phyloP scores from a whole-genome alignment of 1,284 basidiomycete genomes.

The Tilletia indica region DNA sequence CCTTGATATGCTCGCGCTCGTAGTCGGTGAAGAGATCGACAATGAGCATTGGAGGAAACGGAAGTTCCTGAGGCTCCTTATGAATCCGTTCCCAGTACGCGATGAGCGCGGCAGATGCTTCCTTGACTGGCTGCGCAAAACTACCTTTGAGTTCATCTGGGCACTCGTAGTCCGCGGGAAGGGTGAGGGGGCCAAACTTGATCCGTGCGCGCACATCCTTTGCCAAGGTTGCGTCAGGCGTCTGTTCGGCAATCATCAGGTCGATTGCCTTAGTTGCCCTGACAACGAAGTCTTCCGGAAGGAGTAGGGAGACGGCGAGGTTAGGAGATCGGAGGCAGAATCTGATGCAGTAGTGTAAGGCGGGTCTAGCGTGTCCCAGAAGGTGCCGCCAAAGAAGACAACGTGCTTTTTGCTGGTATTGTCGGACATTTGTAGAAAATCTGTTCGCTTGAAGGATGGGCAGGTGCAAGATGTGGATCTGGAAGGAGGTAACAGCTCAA shows the following conservation, averaged over 20 bases:
- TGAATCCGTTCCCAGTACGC: neutral
- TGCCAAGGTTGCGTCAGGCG: neutral
- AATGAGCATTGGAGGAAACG: neutral
- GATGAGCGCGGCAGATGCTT: neutral
- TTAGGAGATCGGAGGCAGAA: neutral
- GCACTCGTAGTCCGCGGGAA: neutral
- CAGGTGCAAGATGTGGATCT: too few relatives aligned
- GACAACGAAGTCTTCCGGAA: neutral
- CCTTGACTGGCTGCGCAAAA: neutral
- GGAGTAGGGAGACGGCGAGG: neutral
- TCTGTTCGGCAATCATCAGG: neutral
- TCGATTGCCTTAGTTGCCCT: neutral
- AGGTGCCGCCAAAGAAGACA: neutral
- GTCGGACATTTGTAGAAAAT: neutral
- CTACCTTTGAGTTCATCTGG: neutral
- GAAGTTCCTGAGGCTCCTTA: neutral
- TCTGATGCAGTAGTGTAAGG: neutral
- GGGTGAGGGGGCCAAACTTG: neutral
- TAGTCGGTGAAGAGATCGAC: constrained; percentile 8
- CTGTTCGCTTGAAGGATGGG: too few relatives aligned
- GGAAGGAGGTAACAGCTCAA: too few relatives aligned
- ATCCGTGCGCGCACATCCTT: neutral
- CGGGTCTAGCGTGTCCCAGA: neutral
- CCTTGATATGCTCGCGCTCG: neutral
- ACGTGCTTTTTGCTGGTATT: neutral